Base-by-base conservation (phyloP, 2,329 filamentous ascomycete species). In the Colletotrichum orchidophilum region DNA sequence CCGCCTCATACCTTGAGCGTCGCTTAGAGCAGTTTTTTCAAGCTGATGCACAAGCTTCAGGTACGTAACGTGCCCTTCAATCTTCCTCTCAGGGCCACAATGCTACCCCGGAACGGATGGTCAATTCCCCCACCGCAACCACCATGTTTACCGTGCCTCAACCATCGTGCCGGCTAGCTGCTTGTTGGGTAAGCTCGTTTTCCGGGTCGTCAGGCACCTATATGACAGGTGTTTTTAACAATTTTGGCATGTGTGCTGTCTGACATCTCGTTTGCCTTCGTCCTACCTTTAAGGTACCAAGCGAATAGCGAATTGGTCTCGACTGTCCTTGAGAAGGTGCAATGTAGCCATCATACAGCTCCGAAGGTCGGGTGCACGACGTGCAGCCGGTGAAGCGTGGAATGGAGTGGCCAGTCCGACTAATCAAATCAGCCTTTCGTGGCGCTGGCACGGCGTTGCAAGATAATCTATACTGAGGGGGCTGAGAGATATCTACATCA, bases 101-200 rank as follows among this genome's bases (percentile, higher is more conserved):
- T 72, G 46, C 60, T 57, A 57, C 70, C 29, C 50, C 66, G 61
- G 70, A 62, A 70, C 66, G 70, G 70, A 39, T 55, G 63, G 62
- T 61, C 26, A 55, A 50, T 50, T 53, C 46, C 70, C 62, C 62
- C 58, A 70, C 57, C 35, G 55, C 57, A 64, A 66, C 60, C 64
- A 69, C 59, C 61, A 60, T 26, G 26, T 31, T 52, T 35, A 24
- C 33, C 60, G 53, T 39, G 21, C 58, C 46, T 58, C 57, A 54
- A 27, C 31, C 59, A 12, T 15, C 59, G n/a, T 46, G 42, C 31
- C 63, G 60, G 71, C 31, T 64, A 64, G 54, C 63, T 70, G 50
- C 72, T 64, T 65, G 35, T 53, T 52, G 66, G 64, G 71, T 49
- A 63, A 66, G 55, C 60, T 71, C 53, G 62, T 60, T 63, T 29